Conservation (phyloP, 1,284 basidiomycete species). For the Rhizoctonia solani region DNA sequence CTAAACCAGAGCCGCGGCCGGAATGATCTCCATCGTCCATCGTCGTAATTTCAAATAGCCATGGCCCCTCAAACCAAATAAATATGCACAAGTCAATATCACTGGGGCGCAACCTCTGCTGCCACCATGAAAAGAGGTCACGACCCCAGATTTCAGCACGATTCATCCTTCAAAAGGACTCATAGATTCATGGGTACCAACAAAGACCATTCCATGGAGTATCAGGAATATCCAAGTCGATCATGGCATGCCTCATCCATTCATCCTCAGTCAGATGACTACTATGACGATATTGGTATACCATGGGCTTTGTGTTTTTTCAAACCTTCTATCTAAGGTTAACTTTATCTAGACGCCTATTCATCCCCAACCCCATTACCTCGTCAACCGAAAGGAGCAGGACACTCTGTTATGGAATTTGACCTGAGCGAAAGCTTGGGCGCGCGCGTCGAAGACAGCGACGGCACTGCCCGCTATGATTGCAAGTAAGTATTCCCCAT, state of each 20-base stretch:
- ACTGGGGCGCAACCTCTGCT: not conserved
- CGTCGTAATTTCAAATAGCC: slow-evolving; percentile 15
- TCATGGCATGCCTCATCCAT: not conserved
- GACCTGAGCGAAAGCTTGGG: not conserved
- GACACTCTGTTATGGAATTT: not conserved
- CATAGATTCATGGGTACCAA: not conserved
- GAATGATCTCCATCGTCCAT: not conserved
- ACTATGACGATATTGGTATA: slow-evolving; percentile 2
- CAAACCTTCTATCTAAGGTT: not conserved
- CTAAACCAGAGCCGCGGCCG: not conserved
- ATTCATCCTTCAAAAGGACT: not conserved
- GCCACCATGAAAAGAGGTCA: slow-evolving; percentile 10
- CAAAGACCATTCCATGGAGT: not conserved
- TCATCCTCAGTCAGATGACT: slow-evolving; percentile 2
- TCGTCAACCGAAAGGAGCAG: not conserved
- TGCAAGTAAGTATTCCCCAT: no score
- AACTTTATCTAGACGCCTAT: not conserved
- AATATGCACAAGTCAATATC: no score
- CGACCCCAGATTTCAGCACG: not conserved
- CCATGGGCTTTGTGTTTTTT: not conserved
- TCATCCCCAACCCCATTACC: slow-evolving; percentile 30
- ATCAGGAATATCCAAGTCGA: not conserved
- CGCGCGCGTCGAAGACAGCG: not conserved
- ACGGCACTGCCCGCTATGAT: not conserved
- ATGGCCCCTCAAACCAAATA: not conserved